A percentile compares a stretch with the other conserved stretches of the same genome.
These are phyloP conservation scores for Leccinum huronense DNA, from an alignment of 1,284 basidiomycete genomes.

Conservation along the genomic window DNA sequence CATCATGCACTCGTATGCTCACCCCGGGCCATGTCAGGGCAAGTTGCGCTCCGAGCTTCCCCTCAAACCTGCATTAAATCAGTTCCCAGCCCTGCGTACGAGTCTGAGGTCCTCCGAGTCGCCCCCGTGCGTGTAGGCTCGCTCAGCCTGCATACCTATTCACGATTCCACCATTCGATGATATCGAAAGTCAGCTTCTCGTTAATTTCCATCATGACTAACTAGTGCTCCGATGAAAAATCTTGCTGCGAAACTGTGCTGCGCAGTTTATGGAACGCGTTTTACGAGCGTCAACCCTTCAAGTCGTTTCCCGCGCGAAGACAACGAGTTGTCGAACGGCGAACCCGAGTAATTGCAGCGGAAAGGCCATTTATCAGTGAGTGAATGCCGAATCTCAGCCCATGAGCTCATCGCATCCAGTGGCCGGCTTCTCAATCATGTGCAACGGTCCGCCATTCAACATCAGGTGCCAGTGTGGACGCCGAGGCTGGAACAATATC, in stretches of 20 bases:
- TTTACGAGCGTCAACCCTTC: background rate
- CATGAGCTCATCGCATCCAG: background rate
- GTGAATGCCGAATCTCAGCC: background rate
- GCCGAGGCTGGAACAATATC: conserved; percentile 10
- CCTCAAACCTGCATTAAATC: background rate
- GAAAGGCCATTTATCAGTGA: background rate
- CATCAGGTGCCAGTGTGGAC: conserved; percentile 4
- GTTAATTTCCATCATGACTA: background rate
- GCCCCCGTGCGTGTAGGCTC: background rate
- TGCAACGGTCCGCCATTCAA: conserved; percentile 13
- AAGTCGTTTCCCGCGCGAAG: background rate
- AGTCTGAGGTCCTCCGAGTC: background rate
- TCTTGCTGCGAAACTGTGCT: background rate
- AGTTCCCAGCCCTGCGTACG: background rate
- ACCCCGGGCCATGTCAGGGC: background rate
- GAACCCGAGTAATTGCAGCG: background rate
- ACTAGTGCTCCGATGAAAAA: background rate
- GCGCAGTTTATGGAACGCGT: background rate
- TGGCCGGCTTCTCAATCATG: background rate
- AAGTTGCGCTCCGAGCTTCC: background rate
- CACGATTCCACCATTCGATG: background rate
- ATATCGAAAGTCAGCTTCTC: background rate
- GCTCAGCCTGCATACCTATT: background rate
- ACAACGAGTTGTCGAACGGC: background rate
- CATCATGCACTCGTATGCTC: background rate